Evolutionary conservation across 805 yeast species (phyloP), one percentile per base, ranked within the genome.

Genomic region (Aciculoconidium aculeatum): DNA sequence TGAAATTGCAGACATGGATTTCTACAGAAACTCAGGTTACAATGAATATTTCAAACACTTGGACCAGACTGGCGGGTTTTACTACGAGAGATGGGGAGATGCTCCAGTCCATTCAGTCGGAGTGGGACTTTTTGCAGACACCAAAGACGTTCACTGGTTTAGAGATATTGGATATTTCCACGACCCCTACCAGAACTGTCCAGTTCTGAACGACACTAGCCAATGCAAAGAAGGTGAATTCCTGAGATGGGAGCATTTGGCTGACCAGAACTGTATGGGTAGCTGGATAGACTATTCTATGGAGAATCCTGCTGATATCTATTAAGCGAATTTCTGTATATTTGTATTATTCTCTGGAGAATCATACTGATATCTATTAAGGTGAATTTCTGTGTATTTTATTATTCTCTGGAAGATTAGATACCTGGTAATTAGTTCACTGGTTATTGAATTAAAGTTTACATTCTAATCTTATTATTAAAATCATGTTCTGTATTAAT

Each of bases 31-130:
- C 14, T 77, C 80, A 31, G 74, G 86, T 1, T 86, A 85, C 47
- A 59, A 65, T 21, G 55, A 57, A 8, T 85, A 81, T 75, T 73
- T 79, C 45, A 58, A 78, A 17, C 58, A 64, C 44, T 56, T 86
- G 21, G 95, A 85, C 34, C 37, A 64, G 3, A 55, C 77, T 1
- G 92, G 94, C 11, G 90, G 90, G 4, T 85, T 85, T 46, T 86
- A 83, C 52, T 86, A 86, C 45, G 95, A 87, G 52, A 58, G 95
- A 33, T 85, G 95, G 95, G 95, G 95, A 3, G 95, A 85, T 59
- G 95, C 94, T 0, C 95, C 95, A 0, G 92, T 85, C 1, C 92
- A 84, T 50, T 75, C 87, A 3, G 46, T 86, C 24, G 95, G 90
- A 0, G 54, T 84, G 19, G 72, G 75, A 6, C 49, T 84, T 29